Base-by-base conservation (phyloP, 441 rosid species). In the Biscutella auriculata region DNA sequence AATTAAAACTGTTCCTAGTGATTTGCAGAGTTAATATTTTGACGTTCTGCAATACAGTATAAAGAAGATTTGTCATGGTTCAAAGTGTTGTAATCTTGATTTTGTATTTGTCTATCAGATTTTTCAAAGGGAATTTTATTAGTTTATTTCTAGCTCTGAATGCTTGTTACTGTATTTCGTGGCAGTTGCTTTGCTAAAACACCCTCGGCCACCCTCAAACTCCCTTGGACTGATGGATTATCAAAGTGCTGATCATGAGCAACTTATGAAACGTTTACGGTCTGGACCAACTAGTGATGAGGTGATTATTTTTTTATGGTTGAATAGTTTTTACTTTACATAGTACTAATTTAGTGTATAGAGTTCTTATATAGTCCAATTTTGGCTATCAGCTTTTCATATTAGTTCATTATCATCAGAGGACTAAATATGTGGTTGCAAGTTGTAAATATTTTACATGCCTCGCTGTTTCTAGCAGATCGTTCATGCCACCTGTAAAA, bases 111-210 rank as follows among this genome's bases (percentile, higher is more conserved):
- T 37, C 19, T 17, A 15, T 39, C 27, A 9, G 32, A 16, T 39
- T 7, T 12, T 39, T 12, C 19, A 23, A 47, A 19, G 44, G 47
- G 9, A 14, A 41, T 19, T 30, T 21, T 17, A 15, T 23, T 19
- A 25, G 52, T 48, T 58, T 25, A 32, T 57, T 14, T 5, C 12
- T 30, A 36, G 42, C 26, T 9, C 32, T 51, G 49, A 28, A 35
- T 5, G 35, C 28, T 28, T 43, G 2, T 58, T 33, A 13, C 54
- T 58, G 53, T 65, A 32, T 56, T 46, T 47, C 19, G 16, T 56
- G 33, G 34, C 63, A 65, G 69, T 65, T 49, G 56, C 62, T 33
- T 15, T 65, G 69, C 56, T 57, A 7, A 52, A 52, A 35, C 57
- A 52, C 19, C 57, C 57, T 35, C 17, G 57, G 13, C 43, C 43